Base-by-base conservation (phyloP, 495 filamentous ascomycete genomes). In the Penicillium lagena region DNA sequence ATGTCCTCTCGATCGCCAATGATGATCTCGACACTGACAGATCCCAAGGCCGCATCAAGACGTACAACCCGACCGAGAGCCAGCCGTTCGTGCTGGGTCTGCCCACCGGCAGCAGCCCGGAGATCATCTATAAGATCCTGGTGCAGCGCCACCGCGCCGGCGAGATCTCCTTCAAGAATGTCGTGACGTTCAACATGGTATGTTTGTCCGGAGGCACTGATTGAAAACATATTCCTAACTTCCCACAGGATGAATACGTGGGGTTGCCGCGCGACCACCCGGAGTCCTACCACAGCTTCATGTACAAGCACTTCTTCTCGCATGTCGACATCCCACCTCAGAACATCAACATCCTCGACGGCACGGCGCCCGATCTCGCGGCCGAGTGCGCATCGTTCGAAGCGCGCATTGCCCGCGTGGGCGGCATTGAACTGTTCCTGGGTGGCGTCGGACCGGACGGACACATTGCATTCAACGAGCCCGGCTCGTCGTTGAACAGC, bases 111-210 rank as follows among this genome's bases (percentile, higher is more conserved):
- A 87, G 82, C 53, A 89, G 82, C 49, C 88, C 87, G 0, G 77
- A 87, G 42, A 73, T 78, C 40, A 82, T 91, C 57, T 94, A 94
- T 76, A 80, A 78, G 60, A 76, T 79, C 54, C 72, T 91, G 1
- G 87, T 90, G 9, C 76, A 81, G 56, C 80, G 76, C 47, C 79
- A 88, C 72, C 85, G 88, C 62, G 77, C 80, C 34, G 86, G 86
- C 49, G 77, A 85, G 51, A 83, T 93, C 49, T 90, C 87, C 0
- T 93, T 91, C 59, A 82, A 82, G 54, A 81, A 91, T 85, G 86
- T 93, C 52, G 75, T 90, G 55, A 93, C 87, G 7, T 91, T 91
- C 71, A 94, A 94, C 62, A 94, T 94, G 88, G 86, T 89, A 79
- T 41, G 69, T 48, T 27, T 42, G 28, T 32, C 40, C 29, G 22